A percentile compares a stretch with the other conserved stretches of the same genome.
Evolutionary conservation across 495 filamentous ascomycete species (phyloP).

Genomic region (Penicillium samsonianum): DNA sequence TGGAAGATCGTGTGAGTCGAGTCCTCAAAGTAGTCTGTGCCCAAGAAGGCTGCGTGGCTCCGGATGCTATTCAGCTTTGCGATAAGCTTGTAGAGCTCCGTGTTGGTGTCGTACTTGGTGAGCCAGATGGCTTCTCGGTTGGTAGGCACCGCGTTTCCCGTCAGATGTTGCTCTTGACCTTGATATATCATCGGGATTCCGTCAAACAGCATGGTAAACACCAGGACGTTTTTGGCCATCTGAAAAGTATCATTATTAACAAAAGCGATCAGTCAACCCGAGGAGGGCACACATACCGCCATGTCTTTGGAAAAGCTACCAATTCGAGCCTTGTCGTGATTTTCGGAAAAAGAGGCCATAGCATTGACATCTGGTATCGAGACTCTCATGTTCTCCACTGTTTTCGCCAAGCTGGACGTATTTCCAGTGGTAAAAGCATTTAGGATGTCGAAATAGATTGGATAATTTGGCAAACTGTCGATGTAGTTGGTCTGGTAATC

Average conservation of each 20-base stretch:
- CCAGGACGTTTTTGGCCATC: conserved; percentile 62
- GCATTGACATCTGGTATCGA: conserved; percentile 59
- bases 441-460: conserved; percentile 63
- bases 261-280: background rate
- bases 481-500: conserved; percentile 47
- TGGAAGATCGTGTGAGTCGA: conserved; percentile 53
- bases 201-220: conserved; percentile 70
- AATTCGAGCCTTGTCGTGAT: conserved; percentile 72
- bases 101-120: conserved; percentile 58
- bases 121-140: conserved; percentile 80
- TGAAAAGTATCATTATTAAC: background rate
- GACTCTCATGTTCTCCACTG: conserved; percentile 50
- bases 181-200: conserved; percentile 65
- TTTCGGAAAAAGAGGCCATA: conserved; percentile 73
- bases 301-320: conserved; percentile 45
- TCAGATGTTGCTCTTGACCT: conserved; percentile 74
- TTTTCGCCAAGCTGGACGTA: conserved; percentile 52
- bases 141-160: conserved; percentile 56
- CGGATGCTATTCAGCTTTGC: conserved; percentile 60
- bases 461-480: conserved; percentile 67
- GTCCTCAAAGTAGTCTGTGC: conserved; percentile 51
- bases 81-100: conserved; percentile 62
- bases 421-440: conserved; percentile 60
- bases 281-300: conserved; percentile 35
- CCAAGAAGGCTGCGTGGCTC: conserved; percentile 51